phyloP scores from a whole-genome alignment of 345 rosid species.

The Camelina laxa region DNA sequence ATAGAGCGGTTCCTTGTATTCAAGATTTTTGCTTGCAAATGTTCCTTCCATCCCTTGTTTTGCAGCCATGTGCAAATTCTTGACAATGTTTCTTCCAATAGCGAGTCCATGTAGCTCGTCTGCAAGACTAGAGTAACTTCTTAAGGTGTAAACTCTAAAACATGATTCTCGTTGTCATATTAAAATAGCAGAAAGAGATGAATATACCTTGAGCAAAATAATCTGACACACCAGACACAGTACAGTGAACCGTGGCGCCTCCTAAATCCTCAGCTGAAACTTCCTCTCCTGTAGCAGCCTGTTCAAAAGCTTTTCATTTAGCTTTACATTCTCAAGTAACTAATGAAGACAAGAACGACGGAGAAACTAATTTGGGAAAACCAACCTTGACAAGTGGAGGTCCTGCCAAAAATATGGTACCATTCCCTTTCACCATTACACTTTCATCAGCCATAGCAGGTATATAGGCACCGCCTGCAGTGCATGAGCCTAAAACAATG shows the following conservation, averaged over 20 bases:
- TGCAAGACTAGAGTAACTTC: constrained; percentile 49
- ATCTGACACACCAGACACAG: constrained; percentile 92
- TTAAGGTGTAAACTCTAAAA: constrained; percentile 28
- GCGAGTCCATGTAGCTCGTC: constrained; percentile 97
- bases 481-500: constrained; percentile 90
- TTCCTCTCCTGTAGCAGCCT: constrained; percentile 99
- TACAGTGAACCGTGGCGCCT: constrained; percentile 89
- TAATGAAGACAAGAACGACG: background rate
- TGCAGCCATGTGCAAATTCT: constrained; percentile 93
- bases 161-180: background rate
- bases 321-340: constrained; percentile 24
- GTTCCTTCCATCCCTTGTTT: constrained; percentile 47
- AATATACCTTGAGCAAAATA: constrained; percentile 92
- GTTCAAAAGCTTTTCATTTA: constrained; percentile 50
- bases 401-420: constrained; percentile 95
- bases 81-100: constrained; percentile 87
- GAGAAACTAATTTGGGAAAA: constrained; percentile 10
- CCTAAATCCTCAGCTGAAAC: constrained; percentile 96
- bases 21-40: constrained; percentile 47
- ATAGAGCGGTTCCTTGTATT: constrained; percentile 74
- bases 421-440: constrained; percentile 98
- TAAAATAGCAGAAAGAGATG: constrained; percentile 15
- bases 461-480: constrained; percentile 97
- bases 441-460: constrained; percentile 99
- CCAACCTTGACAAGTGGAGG: constrained; percentile 94